These are phyloP conservation scores for Dendrothele bispora DNA, from an alignment of 768 basidiomycete species.

Conservation along the genomic window DNA sequence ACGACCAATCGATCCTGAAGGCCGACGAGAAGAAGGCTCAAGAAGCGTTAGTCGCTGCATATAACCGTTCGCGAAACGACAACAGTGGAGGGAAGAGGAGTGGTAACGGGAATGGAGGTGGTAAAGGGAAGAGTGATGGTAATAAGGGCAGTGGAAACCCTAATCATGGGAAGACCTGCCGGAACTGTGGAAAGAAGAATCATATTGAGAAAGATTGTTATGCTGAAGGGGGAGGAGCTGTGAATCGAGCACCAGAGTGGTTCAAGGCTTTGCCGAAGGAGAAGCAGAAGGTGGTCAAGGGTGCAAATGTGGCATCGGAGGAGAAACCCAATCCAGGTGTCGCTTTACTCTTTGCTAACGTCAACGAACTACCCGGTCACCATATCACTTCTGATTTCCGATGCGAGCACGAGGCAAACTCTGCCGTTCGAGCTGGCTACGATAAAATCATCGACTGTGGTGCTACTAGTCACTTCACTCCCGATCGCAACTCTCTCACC, in stretches of 20 bases:
- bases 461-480: constrained; percentile 32
- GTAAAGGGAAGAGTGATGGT: too few species aligned
- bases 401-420: background rate
- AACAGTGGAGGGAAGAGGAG: constrained; percentile 13
- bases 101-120: background rate
- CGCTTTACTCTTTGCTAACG: background rate
- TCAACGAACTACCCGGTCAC: background rate
- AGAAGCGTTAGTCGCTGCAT: background rate
- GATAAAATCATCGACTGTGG: constrained; percentile 29
- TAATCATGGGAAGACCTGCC: constrained; percentile 17
- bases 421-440: background rate
- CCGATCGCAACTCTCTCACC: constrained; percentile 22
- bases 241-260: constrained; percentile 25
- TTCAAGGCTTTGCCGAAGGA: constrained; percentile 17
- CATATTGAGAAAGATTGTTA: constrained; percentile 24
- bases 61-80: constrained; percentile 5
- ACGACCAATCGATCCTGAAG: background rate
- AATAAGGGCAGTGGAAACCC: background rate
- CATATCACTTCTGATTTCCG: constrained; percentile 12
- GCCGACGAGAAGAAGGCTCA: background rate
- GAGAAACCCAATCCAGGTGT: constrained; percentile 6
- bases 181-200: constrained; percentile 24
- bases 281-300: constrained; percentile 13
- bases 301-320: background rate
- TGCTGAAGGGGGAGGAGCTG: constrained; percentile 29